Evolutionary conservation across 352 stramenopile species (phyloP).

Genomic region (Phytophthora aleatoria): DNA sequence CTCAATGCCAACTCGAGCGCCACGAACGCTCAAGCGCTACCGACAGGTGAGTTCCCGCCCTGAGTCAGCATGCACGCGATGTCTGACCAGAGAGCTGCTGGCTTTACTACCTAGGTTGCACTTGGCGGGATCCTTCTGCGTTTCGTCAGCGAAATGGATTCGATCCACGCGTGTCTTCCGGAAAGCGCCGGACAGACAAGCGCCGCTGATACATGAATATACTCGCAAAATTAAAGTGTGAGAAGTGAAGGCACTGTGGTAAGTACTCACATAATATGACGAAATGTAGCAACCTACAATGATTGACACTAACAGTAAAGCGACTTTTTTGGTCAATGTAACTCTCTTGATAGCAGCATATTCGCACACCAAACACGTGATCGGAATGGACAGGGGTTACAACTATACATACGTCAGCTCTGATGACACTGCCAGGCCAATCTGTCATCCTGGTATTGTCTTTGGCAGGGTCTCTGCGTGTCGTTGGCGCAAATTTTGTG

Average conservation of each 20-base stretch:
- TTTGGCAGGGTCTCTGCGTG: background rate
- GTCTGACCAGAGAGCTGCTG: conserved; percentile 9
- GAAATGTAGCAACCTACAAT: too few species aligned
- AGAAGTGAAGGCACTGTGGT: too few species aligned
- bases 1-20: background rate
- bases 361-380: background rate
- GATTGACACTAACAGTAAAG: too few species aligned
- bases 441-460: background rate
- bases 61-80: conserved; percentile 13
- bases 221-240: too few species aligned
- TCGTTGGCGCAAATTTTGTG: conserved; percentile 21
- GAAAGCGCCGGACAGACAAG: background rate
- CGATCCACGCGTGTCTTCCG: conserved; percentile 1
- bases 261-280: too few species aligned
- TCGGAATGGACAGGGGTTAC: conserved; percentile 9
- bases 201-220: too few species aligned
- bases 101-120: conserved; percentile 14
- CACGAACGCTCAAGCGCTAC: background rate
- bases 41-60: background rate
- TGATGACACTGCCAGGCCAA: background rate
- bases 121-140: conserved; percentile 7
- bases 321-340: too few species aligned
- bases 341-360: too few species aligned
- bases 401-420: background rate
- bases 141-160: conserved; percentile 12